Evolutionary conservation across 768 basidiomycete species (phyloP), one percentile per base, ranked within the genome.

Genomic region (Steccherinum ochraceum): DNA sequence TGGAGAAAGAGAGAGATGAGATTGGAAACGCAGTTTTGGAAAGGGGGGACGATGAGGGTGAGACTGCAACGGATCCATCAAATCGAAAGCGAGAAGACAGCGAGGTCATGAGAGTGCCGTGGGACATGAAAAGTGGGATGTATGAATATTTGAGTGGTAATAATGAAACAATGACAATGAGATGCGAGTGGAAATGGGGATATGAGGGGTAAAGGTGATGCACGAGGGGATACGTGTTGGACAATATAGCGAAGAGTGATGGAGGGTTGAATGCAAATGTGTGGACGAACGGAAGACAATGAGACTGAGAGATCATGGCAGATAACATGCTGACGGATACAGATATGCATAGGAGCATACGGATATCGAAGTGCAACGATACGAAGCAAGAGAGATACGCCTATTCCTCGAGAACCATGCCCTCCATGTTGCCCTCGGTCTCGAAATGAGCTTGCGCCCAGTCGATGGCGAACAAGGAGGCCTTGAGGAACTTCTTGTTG

Each of bases 401-500:
- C 69, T 58, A 75, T 60, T 72, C 72, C 57, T 70, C 69, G 52
- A 77, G 66, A 53, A 72, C 66, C 75, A 78, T 78, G 44, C 65
- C 66, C 59, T 76, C 75, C 24, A 66, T 60, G 41, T 61, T 59
- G 44, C 53, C 50, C 46, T 69, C 67, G 51, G 61, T 72, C 47
- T 61, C 65, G 59, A 71, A 57, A 63, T 81, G 75, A 39, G 65
- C 69, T 58, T 72, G 79, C 41, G 86, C 85, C 84, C 84, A 88
- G 50, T 86, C 78, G 61, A 87, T 75, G 40, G 88, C 88, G 61
- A 83, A 90, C 35, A 79, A 67, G 18, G 86, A 84, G 24, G 88
- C 95, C 69, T 95, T 92, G 66, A 98, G 82, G 80, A 96, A 98
- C 70, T 93, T 94, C 83, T 94, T 96, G 77, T 89, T 81, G 42